Percentiles rank a stretch among this genome's conserved stretches.
phyloP scores from a whole-genome alignment of 177 flowering plant species.

The Vitis hybrid region DNA sequence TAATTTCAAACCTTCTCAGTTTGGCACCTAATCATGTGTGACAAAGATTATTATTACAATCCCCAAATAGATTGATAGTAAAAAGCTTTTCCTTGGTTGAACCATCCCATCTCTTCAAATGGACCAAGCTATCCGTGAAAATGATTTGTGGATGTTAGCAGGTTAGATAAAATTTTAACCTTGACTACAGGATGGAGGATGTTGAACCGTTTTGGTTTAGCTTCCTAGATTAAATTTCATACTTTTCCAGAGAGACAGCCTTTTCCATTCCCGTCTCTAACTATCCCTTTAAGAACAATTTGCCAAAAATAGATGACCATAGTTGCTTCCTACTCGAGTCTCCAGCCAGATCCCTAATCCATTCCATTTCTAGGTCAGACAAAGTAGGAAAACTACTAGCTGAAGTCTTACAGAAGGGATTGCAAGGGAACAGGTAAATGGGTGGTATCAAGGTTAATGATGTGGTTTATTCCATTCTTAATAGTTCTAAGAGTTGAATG shows the following conservation, averaged over 20 bases:
- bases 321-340: not conserved
- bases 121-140: no score
- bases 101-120: not conserved
- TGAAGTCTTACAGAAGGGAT: slow-evolving; percentile 76
- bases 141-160: no score
- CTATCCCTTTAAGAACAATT: not conserved
- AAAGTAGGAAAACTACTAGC: slow-evolving; percentile 94
- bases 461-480: not conserved
- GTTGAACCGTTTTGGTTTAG: not conserved
- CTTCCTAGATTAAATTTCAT: no score
- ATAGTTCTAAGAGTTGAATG: not conserved
- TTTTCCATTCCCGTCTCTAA: not conserved
- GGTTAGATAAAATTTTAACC: not conserved
- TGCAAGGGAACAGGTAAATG: slow-evolving; percentile 83
- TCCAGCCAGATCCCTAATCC: not conserved
- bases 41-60: no score
- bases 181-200: not conserved
- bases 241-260: not conserved
- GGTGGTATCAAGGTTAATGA: not conserved
- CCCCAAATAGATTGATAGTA: no score
- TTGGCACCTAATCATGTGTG: no score
- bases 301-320: not conserved
- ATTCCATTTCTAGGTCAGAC: slow-evolving; percentile 62
- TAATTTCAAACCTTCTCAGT: not conserved
- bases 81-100: not conserved